These are phyloP conservation scores for Microstroma glucosiphilum DNA, from an alignment of 1,284 basidiomycete genomes.

Conservation along the genomic window DNA sequence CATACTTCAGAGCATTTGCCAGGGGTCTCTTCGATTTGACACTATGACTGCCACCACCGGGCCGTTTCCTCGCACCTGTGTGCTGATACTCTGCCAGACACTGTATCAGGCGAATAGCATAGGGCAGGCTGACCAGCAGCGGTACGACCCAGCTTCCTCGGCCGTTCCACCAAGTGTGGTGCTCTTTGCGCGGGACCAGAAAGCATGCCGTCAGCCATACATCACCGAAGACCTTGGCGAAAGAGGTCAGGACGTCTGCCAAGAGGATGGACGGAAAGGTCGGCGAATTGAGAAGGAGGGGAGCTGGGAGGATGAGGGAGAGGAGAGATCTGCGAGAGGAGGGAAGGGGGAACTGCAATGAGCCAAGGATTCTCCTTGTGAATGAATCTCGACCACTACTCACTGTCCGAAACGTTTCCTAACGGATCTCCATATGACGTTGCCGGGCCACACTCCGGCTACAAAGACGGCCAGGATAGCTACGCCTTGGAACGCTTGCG, in stretches of 20 bases:
- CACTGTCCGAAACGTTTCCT: slow-evolving; percentile 24
- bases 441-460: slow-evolving; percentile 35
- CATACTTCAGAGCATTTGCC: slow-evolving; percentile 94
- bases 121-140: slow-evolving; percentile 82
- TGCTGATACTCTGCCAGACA: slow-evolving; percentile 79
- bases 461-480: slow-evolving; percentile 25
- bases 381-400: background rate
- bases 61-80: background rate
- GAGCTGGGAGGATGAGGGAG: slow-evolving; percentile 67
- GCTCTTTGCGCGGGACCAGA: slow-evolving; percentile 60
- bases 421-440: slow-evolving; percentile 25
- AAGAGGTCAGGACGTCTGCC: slow-evolving; percentile 92
- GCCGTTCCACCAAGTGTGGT: slow-evolving; percentile 42
- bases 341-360: slow-evolving; percentile 9
- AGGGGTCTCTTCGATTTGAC: slow-evolving; percentile 58
- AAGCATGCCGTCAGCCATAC: slow-evolving; percentile 74
- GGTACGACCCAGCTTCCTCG: slow-evolving; percentile 59
- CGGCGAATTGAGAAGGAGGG: slow-evolving; percentile 61
- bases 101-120: slow-evolving; percentile 82
- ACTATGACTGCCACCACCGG: background rate
- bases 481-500: slow-evolving; percentile 40
- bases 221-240: slow-evolving; percentile 92
- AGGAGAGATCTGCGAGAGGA: slow-evolving; percentile 57
- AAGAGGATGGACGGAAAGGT: slow-evolving; percentile 83
- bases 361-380: background rate